A percentile compares a stretch with the other conserved stretches of the same genome.
phyloP scores from a whole-genome alignment of 495 filamentous ascomycete genomes.

The Xylaria longipes region DNA sequence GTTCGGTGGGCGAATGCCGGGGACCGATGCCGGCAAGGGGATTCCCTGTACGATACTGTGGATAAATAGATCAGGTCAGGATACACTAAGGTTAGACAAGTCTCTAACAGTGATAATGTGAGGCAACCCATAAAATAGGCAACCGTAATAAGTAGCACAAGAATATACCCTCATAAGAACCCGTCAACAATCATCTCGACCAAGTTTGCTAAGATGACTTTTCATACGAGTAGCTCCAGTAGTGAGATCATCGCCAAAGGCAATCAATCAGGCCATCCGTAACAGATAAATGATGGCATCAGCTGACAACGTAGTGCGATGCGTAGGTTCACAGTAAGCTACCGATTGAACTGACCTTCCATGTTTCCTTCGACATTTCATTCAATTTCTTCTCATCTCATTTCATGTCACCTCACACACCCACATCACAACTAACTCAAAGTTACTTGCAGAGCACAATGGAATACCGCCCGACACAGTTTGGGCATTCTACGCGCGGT shows the following conservation, averaged over 20 bases:
- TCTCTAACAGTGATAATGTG: no score
- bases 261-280: no score
- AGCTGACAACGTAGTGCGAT: slow-evolving; percentile 10
- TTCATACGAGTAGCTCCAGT: no score
- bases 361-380: neutral
- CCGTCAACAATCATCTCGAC: neutral
- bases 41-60: no score
- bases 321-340: slow-evolving; percentile 23
- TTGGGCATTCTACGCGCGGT: slow-evolving; percentile 44
- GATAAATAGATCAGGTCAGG: no score
- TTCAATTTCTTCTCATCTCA: neutral
- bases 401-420: neutral
- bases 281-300: slow-evolving; percentile 23
- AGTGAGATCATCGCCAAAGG: no score
- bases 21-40: no score
- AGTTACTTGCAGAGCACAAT: slow-evolving; percentile 12
- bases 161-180: slow-evolving; percentile 7
- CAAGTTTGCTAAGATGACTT: neutral
- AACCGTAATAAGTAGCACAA: no score
- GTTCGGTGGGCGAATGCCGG: neutral
- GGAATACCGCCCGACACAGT: slow-evolving; percentile 33
- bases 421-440: neutral
- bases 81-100: no score
- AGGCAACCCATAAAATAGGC: no score
- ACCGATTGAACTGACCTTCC: neutral